These are phyloP conservation scores for Ceraceosorus guamensis DNA, from an alignment of 1,284 basidiomycete species.

Conservation along the genomic window DNA sequence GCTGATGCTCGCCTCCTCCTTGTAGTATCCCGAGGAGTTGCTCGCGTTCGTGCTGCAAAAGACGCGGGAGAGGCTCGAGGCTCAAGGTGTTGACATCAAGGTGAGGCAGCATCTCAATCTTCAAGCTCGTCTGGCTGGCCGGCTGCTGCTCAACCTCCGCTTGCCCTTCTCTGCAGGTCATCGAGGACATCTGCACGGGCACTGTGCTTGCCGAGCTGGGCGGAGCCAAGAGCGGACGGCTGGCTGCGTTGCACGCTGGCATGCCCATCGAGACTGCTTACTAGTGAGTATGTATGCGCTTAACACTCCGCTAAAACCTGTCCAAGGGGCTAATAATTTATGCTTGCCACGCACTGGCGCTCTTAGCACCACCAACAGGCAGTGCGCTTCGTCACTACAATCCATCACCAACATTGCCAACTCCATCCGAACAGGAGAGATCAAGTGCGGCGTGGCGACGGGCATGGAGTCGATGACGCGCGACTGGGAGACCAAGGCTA, in stretches of 20 bases:
- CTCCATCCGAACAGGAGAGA: slow-evolving; percentile 43
- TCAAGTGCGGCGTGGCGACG: slow-evolving; percentile 40
- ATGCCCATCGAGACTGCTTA: slow-evolving; percentile 20
- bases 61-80: slow-evolving; percentile 43
- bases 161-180: too few relatives aligned
- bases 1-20: neutral
- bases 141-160: too few relatives aligned
- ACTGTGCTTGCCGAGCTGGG: slow-evolving; percentile 50
- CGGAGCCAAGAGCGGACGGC: slow-evolving; percentile 48
- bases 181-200: slow-evolving; percentile 48
- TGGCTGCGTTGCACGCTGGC: slow-evolving; percentile 49
- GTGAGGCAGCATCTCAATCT: too few relatives aligned
- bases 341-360: slow-evolving; percentile 22
- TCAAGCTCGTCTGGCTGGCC: too few relatives aligned
- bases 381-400: slow-evolving; percentile 48
- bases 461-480: slow-evolving; percentile 46
- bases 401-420: slow-evolving; percentile 49
- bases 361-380: slow-evolving; percentile 48
- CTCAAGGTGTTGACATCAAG: slow-evolving; percentile 42
- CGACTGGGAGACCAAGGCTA: slow-evolving; percentile 45
- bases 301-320: neutral
- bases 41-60: slow-evolving; percentile 43
- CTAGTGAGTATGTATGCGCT: slow-evolving; percentile 4
- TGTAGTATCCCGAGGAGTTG: slow-evolving; percentile 44
- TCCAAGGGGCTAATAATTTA: neutral